Evolutionary conservation across 768 basidiomycete genomes (phyloP), one percentile per base, ranked within the genome.

Genomic region (Lentinus tigrinus): DNA sequence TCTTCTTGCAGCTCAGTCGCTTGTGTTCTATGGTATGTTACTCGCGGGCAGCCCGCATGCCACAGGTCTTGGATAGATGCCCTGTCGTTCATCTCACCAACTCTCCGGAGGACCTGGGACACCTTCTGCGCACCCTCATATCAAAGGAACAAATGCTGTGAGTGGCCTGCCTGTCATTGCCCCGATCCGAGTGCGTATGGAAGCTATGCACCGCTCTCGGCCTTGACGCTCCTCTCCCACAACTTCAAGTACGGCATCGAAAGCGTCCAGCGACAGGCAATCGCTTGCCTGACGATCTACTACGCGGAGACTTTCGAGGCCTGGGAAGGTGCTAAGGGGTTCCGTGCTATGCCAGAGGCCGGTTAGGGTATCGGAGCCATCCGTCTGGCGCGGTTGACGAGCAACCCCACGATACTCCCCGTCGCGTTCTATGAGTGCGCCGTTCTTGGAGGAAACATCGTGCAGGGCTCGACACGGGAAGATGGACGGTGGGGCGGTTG

Each of bases 21-120:
- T n/a, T 4, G 60, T 57, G 3, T 61, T 64, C 37, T 14, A n/a
- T 2, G 59, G 61, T 46, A 42, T 42, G 34, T 34, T 65, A 9
- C 52, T 54, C 42, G 28, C 59, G 40, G 23, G 11, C 28, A 39
- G 19, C 36, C 31, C 38, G 4, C 28, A 40, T 3, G 28, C 23
- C 4, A 6, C 39, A 51, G 48, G 38, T 13, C 6, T 17, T 50
- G n/a, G 58, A 60, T 10, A 54, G 52, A 4, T 60, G 43, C 21
- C 54, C 62, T 4, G 51, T 57, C 11, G 54, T 63, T 9, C 50
- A 27, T 1, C 43, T 63, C 3, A 16, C 34, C 2, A 58, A 63
- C 26, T 17, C 48, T 14, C n/a, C 54, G 16, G 38, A 28, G 9
- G 58, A 56, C 34, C 27, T 53, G n/a, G 14, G 42, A 2, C 27